Percentiles rank a stretch among this genome's conserved stretches.
Conservation (phyloP, 176 grass and related monocot genomes). For the Oryza officinalis region DNA sequence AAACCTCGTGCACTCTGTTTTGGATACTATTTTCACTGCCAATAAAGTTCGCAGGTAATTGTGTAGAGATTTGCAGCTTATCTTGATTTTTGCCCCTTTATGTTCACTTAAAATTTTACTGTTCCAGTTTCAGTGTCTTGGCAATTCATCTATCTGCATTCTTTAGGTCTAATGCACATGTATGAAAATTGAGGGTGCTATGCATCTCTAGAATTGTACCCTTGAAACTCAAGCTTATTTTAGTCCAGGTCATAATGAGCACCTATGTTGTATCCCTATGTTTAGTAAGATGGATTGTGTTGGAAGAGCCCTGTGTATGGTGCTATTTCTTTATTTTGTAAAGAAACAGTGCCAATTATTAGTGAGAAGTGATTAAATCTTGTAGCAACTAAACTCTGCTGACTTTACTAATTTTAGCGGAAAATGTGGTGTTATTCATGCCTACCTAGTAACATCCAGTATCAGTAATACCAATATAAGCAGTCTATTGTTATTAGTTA, state of each 20-base stretch:
- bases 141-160: neutral
- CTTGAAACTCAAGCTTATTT: slow-evolving; percentile 23
- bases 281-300: neutral
- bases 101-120: neutral
- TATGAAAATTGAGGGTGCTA: neutral
- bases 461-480: neutral
- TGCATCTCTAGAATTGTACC: neutral
- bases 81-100: neutral
- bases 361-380: neutral
- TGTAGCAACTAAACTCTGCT: neutral
- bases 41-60: slow-evolving; percentile 67
- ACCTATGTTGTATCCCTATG: neutral
- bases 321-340: neutral
- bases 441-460: neutral
- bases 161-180: neutral
- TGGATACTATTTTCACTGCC: slow-evolving; percentile 50
- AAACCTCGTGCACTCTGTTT: slow-evolving; percentile 33
- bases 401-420: neutral
- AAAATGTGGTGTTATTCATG: neutral
- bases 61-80: neutral
- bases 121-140: neutral
- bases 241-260: neutral
- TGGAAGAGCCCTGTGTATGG: neutral
- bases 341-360: neutral
- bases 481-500: neutral